phyloP scores from a whole-genome alignment of 2,329 filamentous ascomycete species.

The Emergomyces pasteurianus region DNA sequence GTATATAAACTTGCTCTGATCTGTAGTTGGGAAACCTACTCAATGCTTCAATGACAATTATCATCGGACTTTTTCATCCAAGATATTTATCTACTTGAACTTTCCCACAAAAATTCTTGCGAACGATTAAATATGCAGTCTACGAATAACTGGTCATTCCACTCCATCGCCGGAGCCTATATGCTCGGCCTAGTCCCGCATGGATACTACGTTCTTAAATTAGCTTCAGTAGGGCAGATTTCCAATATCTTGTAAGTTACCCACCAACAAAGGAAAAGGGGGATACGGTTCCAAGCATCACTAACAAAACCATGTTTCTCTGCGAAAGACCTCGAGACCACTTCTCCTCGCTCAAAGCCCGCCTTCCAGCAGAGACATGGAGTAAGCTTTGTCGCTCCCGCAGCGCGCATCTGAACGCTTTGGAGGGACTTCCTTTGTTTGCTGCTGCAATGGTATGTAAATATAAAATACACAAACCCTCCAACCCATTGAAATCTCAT shows the following conservation, averaged over 20 bases:
- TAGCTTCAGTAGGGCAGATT: conserved; percentile 18
- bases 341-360: conserved; percentile 17
- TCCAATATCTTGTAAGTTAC: conserved; percentile 19
- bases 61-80: neutral
- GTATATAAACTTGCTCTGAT: neutral
- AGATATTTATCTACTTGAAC: neutral
- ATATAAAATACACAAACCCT: too few relatives aligned
- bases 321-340: conserved; percentile 21
- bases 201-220: conserved; percentile 19
- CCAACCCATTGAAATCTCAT: too few relatives aligned
- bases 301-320: neutral
- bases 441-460: conserved; percentile 23
- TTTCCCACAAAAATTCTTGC: neutral
- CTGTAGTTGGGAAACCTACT: neutral
- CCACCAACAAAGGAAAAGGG: neutral
- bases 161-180: conserved; percentile 22
- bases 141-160: conserved; percentile 19
- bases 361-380: conserved; percentile 14
- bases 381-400: conserved; percentile 17
- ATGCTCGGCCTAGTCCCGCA: conserved; percentile 20
- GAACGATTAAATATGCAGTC: conserved; percentile 6
- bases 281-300: neutral
- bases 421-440: conserved; percentile 25
- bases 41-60: neutral
- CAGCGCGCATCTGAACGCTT: conserved; percentile 25